Evolutionary conservation across 345 rosid genomes (phyloP), one percentile per base, ranked within the genome.

Genomic region (Brassica napus): DNA sequence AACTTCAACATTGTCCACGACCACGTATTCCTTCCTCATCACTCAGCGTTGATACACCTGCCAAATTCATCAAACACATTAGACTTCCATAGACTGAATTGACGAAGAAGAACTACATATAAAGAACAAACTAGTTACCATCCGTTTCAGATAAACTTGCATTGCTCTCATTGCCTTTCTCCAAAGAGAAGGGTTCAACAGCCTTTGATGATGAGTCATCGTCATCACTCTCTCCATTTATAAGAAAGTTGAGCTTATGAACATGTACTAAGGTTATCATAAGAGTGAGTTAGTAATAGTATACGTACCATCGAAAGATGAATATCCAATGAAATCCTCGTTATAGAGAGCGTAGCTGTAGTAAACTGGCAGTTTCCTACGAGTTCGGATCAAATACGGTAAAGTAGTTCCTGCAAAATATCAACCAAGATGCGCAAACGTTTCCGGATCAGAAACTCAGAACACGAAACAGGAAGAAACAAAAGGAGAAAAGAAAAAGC

Each of bases 311-410:
- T 1, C 4, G 5, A 18, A 6, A 49, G 35, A 4, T 34, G 68
- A 8, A 61, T 15, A 5, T 10, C 21, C 62, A 32, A 55, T 0
- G 24, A 16, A 68, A 24, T 32, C 35, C 2, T 73, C 70, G 32
- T 68, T 79, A 5, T 68, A 74, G 7, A 61, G 16, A 1, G 0
- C 24, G 0, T 3, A 49, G 1, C 3, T 3, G 37, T 79, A 78
- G 4, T 9, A 1, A 35, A 49, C 23, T 0, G 69, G 47, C 0
- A 16, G 7, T 3, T 4, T 11, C 30, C 37, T 67, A 21, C 59
- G 66, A 68, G 82, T 70, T 11, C 78, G 72, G 57, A 79, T 68
- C 75, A 73, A 16, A 79, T 79, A 79, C 4, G 82, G 82, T 52
- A 79, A 68, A 52, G 82, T 71, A 54, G 31, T 59, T 24, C 65